Evolutionary conservation across 768 basidiomycete species (phyloP), one percentile per base, ranked within the genome.

Genomic region (Russula lepida): DNA sequence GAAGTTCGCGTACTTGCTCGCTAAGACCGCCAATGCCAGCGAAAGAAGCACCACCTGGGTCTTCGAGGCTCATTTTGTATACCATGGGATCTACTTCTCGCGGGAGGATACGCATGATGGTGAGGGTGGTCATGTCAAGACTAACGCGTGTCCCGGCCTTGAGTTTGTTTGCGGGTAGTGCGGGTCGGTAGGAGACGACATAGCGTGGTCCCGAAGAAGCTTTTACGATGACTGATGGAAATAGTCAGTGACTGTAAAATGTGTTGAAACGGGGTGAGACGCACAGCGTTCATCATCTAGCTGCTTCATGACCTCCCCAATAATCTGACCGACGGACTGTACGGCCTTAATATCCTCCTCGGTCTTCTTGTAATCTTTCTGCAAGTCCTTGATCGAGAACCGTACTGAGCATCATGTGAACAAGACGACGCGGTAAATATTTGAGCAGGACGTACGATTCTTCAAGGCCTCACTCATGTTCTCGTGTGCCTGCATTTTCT

Each of bases 291-390:
- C 95, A 64, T 97, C 93, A 69, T 98, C 97, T 11, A 99, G 77
- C 72, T 99, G 95, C 74, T 98, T 98, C 85, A 98, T 88, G 59
- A 99, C 92, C 76, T 99, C 97, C 64, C 93, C 97, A 58, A 99
- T 95, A 66, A 99, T 98, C 76, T 99, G 97, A 32, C 97, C 97
- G 15, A 98, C 97, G 8, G 92, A 95, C 71, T 99, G 97, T 17
- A 99, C 87, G 46, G 97, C 97, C 75, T 98, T 98, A 75, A 99
- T 95, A 69, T 99, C 95, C 28, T 99, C 94, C 74, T 99, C 97
- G 0, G 93, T 95, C 80, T 95, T 94, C 67, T 85, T 91, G 69
- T 84, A 98, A 48, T 86, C 88, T 68, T 88, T 88, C 72, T 95
- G 89, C 12, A 98, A 74, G 60, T 91, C 86, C 71, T 92, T 93